Evolutionary conservation across 257 asterid species (phyloP).

Genomic region (Petunia axillaris): DNA sequence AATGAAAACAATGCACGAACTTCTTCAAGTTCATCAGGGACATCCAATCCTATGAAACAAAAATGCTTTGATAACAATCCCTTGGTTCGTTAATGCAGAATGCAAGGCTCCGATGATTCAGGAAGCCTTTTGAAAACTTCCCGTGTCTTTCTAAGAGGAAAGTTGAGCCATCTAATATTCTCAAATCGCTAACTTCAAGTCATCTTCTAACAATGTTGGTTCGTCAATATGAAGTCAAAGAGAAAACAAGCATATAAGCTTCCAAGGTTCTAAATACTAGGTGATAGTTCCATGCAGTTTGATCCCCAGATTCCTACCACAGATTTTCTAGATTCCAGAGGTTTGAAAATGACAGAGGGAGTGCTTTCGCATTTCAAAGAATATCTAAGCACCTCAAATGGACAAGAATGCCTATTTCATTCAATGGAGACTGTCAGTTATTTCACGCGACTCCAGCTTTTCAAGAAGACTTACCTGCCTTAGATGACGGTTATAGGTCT

Average conservation of each 20-base stretch:
- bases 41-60: neutral
- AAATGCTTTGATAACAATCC: neutral
- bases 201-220: neutral
- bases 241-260: neutral
- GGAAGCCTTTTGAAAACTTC: neutral
- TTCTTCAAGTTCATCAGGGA: neutral
- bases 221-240: neutral
- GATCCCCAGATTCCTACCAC: neutral
- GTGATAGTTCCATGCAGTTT: neutral
- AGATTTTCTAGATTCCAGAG: neutral
- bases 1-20: neutral
- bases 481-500: neutral
- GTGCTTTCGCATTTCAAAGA: neutral
- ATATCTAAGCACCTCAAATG: slow-evolving; percentile 13
- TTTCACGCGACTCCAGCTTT: slow-evolving; percentile 20
- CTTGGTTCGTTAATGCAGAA: neutral
- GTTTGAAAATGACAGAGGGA: neutral
- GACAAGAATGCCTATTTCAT: neutral
- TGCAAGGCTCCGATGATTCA: neutral
- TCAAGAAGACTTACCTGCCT: slow-evolving; percentile 26
- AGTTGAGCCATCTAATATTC: neutral
- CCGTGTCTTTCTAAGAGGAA: no score
- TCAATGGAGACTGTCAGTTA: neutral
- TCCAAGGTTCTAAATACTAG: neutral
- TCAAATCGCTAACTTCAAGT: neutral